Base-by-base conservation (phyloP, 805 yeast genomes). In the Suhomyces pyralidae region DNA sequence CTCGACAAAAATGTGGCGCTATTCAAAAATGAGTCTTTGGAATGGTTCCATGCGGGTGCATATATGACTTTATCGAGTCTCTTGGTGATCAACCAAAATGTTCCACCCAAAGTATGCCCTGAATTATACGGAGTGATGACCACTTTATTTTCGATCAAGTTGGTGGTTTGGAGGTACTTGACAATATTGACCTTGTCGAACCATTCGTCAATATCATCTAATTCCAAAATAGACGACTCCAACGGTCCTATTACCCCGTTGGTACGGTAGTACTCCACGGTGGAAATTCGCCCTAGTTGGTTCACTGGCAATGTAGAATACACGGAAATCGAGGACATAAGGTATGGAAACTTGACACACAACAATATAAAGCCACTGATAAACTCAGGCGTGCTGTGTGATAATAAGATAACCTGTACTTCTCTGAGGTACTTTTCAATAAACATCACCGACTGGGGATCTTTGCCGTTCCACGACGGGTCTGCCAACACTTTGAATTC, bases 41-140 rank as follows among this genome's bases (percentile, higher is more conserved):
- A 85, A 65, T 94, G 98, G 66, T 92, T 93, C 98, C 98, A 94
- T 45, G 88, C 83, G 1, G 94, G 91, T 0, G 97, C 96, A 67
- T 90, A 90, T 2, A 93, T 74, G n/a, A 92, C 73, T 56, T 86
- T 86, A 58, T 93, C 97, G 15, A 85, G 81, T 55, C 86, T 84
- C 51, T 85, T 84, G 45, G 81, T 79, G 9, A 93, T 67, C 36
- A 85, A 73, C 97, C 97, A 92, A 45, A 92, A 82, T 0, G 96
- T 83, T 12, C 99, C 98, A 55, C 99, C 99, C 26, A 94, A 77
- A 0, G 96, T 79, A 64, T 90, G 97, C 3, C 99, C 99, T 0
- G 97, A 85, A 66, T 88, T 91, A 59, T 85, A 84, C 0, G 97
- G 96, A 0, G 96, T 85, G 20, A 93, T 72, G 3, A 81, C 75